Conservation (phyloP, 345 rosid species). For the Arabidopsis suecica region DNA sequence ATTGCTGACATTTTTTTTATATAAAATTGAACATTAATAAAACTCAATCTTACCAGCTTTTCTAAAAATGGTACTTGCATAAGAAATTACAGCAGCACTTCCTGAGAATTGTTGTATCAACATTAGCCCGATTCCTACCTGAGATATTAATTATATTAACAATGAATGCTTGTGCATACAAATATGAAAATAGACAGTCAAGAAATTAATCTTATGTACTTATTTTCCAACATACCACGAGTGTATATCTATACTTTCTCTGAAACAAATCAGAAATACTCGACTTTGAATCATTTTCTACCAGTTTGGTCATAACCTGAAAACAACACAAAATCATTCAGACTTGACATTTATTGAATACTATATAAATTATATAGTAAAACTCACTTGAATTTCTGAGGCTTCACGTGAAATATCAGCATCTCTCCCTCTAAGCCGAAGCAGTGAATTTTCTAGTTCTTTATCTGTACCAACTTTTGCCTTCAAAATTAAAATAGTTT, state of each 20-base stretch:
- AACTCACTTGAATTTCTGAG: conserved; percentile 56
- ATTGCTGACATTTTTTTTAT: no score
- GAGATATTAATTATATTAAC: not conserved
- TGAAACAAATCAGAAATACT: conserved; percentile 49
- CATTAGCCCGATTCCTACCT: conserved; percentile 64
- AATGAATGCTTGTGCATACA: conserved; percentile 30
- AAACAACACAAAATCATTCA: conserved; percentile 21
- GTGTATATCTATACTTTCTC: conserved; percentile 49
- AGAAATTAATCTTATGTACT: not conserved
- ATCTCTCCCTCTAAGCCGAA: conserved; percentile 56
- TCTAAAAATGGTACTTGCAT: conserved; percentile 48
- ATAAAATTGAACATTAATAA: not conserved
- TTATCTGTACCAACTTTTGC: conserved; percentile 52
- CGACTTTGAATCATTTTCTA: conserved; percentile 38
- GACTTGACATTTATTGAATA: not conserved
- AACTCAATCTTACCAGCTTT: conserved; percentile 50
- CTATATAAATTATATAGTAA: not conserved
- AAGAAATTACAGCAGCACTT: conserved; percentile 39
- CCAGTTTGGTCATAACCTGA: conserved; percentile 47
- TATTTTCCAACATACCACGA: conserved; percentile 41
- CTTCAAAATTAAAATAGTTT: conserved; percentile 34
- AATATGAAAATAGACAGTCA: not conserved
- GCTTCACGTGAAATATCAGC: conserved; percentile 60
- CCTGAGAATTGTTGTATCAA: conserved; percentile 54
- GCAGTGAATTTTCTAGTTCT: conserved; percentile 58